These are phyloP conservation scores for Heritiera littoralis DNA, from an alignment of 345 rosid genomes.

Conservation along the genomic window DNA sequence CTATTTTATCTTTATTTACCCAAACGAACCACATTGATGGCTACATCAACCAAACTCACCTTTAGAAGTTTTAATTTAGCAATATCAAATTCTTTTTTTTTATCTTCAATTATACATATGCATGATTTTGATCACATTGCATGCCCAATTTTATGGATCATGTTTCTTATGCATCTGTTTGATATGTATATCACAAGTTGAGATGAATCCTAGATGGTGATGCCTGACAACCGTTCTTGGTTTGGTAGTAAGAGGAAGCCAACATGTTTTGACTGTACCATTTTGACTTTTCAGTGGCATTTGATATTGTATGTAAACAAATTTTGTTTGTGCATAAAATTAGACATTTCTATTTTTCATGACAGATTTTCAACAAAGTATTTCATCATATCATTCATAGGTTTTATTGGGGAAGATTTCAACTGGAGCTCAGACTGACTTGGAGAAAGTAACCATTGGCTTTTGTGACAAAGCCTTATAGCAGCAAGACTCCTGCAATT, in stretches of 20 bases:
- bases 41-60: too few species aligned
- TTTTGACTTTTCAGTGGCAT: background rate
- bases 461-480: conserved; percentile 36
- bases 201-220: background rate
- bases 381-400: conserved; percentile 19
- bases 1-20: too few species aligned
- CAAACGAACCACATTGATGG: too few species aligned
- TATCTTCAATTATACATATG: background rate
- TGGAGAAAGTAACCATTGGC: conserved; percentile 47
- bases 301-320: background rate
- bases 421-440: conserved; percentile 57
- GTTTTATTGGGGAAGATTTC: conserved; percentile 47
- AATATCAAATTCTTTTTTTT: background rate
- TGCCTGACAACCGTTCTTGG: background rate
- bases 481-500: conserved; percentile 54
- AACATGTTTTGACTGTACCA: background rate
- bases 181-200: background rate
- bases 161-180: background rate
- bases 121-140: background rate
- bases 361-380: background rate
- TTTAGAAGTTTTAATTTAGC: background rate
- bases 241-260: background rate
- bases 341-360: background rate
- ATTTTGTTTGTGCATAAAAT: background rate
- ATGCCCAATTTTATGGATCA: background rate